Evolutionary conservation across 2,329 filamentous ascomycete species (phyloP), one percentile per base, ranked within the genome.

Genomic region (Colletotrichum chlorophyti): DNA sequence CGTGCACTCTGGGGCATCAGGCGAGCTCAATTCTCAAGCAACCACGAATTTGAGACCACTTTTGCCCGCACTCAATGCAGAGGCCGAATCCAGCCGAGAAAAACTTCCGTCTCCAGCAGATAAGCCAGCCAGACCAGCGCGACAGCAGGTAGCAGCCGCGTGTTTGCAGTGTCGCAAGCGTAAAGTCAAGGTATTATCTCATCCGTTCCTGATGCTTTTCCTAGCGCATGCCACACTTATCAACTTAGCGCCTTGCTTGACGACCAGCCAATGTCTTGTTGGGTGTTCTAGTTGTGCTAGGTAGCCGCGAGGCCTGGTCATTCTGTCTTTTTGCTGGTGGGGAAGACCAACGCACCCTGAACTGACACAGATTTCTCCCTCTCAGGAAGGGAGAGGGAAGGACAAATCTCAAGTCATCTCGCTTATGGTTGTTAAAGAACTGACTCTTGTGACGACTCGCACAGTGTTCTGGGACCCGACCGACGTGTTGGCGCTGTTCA

Each of bases 91-190:
- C 17, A 27, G 27, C 34, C 12, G 11, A 12, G 51, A 19, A 12
- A 23, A 15, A 9, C 10, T n/a, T 19, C 21, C 15, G 4, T 6
- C 12, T 26, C 34, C 47, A 31, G 12, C 26, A 3, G 51, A 51
- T 3, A 34, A 14, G 4, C 34, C 17, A 9, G 19, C 32, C n/a
- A 55, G 17, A 23, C 37, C 11, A 15, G 15, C 46, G 21, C 23
- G 53, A 12, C 45, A 45, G 5, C 37, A 38, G 7, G 55, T 54
- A 14, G 21, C 37, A 8, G 38, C 55, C 7, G 55, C 43, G 1
- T 54, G 50, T n/a, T 31, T 60, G 40, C 35, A 31, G 27, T 55
- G 51, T 19, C 38, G 57, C 8, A 46, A 34, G 21, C 45, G 45
- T 27, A 55, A 51, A 27, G 45, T 47, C n/a, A 60, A 55, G 51